phyloP scores from a whole-genome alignment of 177 flowering plant species.

The Vitis hybrid region DNA sequence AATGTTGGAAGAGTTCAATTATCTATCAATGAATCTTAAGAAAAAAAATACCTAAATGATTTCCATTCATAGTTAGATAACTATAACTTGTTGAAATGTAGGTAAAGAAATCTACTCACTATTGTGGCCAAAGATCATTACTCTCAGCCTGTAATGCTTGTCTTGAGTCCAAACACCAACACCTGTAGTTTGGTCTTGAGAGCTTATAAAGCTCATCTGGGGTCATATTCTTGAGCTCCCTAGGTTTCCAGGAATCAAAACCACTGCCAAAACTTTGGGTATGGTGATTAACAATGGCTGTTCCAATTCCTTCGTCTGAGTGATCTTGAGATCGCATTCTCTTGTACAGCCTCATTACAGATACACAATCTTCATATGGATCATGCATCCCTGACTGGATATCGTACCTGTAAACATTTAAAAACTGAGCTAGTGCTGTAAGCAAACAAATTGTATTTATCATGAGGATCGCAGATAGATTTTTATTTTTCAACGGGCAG shows the following conservation, averaged over 20 bases:
- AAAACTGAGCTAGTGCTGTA: no score
- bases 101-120: no score
- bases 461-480: no score
- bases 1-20: no score
- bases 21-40: no score
- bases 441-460: no score
- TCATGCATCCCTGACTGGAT: conserved; percentile 66
- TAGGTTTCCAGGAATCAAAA: conserved; percentile 25
- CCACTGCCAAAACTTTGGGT: conserved; percentile 10
- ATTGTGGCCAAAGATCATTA: no score
- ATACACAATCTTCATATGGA: conserved; percentile 66
- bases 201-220: conserved; percentile 59
- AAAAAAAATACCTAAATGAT: no score
- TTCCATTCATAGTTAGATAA: no score
- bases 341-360: conserved; percentile 73
- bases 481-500: no score
- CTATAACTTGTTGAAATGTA: no score
- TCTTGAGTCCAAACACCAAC: conserved; percentile 71
- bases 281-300: conserved; percentile 6
- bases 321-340: conserved; percentile 56
- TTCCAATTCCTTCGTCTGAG: conserved; percentile 15
- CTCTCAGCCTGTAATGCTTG: conserved; percentile 6
- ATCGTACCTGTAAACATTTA: conserved; percentile 50
- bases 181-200: conserved; percentile 53
- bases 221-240: conserved; percentile 54